phyloP scores from a whole-genome alignment of 2,329 filamentous ascomycete genomes.

The Neurospora crassa region DNA sequence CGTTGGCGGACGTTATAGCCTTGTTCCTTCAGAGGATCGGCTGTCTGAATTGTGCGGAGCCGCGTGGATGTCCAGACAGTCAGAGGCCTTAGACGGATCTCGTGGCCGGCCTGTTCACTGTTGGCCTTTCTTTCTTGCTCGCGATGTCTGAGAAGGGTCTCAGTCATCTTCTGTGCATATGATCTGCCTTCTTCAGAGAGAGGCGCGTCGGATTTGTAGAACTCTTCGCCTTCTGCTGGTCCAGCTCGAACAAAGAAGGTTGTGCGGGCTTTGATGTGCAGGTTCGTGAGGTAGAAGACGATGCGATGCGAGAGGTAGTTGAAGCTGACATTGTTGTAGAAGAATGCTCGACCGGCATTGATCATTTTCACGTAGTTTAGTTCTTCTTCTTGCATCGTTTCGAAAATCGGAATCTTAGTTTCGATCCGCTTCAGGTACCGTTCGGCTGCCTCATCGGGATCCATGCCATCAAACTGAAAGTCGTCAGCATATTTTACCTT shows the following conservation, averaged over 20 bases:
- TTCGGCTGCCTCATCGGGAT: conserved; percentile 81
- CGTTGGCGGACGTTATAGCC: conserved; percentile 85
- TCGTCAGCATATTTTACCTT: conserved; percentile 5
- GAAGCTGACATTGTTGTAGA: conserved; percentile 95
- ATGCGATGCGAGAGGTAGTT: conserved; percentile 95
- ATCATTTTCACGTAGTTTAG: conserved; percentile 99
- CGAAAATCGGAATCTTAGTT: conserved; percentile 87
- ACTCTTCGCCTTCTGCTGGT: conserved; percentile 77
- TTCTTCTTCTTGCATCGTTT: conserved; percentile 90
- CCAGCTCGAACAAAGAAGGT: conserved; percentile 91
- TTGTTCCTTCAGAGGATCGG: conserved; percentile 65
- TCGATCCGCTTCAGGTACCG: conserved; percentile 87
- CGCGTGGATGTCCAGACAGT: conserved; percentile 94
- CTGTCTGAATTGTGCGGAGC: conserved; percentile 81
- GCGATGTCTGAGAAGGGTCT: conserved; percentile 71
- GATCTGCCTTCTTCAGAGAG: conserved; percentile 70
- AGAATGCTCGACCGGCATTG: conserved; percentile 85
- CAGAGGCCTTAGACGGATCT: conserved; percentile 65
- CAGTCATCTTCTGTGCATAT: conserved; percentile 80
- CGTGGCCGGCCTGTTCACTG: conserved; percentile 57
- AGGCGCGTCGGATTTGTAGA: conserved; percentile 82
- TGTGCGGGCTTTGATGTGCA: conserved; percentile 90
- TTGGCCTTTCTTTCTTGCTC: conserved; percentile 67
- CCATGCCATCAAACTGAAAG: conserved; percentile 74
- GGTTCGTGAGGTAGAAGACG: conserved; percentile 94